These are phyloP conservation scores for Globisporangium heterothallicum DNA, from an alignment of 352 stramenopile species.

Conservation along the genomic window DNA sequence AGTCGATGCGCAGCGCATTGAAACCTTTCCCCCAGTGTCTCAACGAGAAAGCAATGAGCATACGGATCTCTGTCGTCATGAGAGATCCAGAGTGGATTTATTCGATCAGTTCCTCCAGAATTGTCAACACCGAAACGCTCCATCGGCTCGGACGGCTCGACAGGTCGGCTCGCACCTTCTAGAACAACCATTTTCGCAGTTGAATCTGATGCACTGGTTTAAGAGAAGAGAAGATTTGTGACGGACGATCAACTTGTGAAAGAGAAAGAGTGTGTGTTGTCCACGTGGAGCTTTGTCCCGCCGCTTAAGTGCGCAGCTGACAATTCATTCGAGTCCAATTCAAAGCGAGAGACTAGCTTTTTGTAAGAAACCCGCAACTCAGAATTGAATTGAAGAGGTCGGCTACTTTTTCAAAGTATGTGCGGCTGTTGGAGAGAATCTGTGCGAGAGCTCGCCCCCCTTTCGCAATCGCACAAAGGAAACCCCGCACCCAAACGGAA, in stretches of 20 bases:
- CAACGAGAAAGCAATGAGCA: too few species aligned
- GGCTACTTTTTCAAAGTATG: too few species aligned
- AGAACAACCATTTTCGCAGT: neutral
- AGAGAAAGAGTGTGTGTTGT: neutral
- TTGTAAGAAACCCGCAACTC: neutral
- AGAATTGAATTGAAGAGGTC: neutral
- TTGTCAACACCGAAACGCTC: neutral
- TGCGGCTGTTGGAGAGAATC: too few species aligned
- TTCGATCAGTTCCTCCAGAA: too few species aligned
- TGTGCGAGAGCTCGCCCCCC: neutral
- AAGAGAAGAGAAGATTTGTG: neutral
- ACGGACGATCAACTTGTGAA: too few species aligned
- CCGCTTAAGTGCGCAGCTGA: neutral
- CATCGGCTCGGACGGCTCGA: neutral
- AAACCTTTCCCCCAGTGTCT: too few species aligned
- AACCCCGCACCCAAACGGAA: slow-evolving; percentile 3
- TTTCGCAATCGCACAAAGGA: neutral
- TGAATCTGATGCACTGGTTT: neutral
- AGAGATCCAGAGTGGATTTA: too few species aligned
- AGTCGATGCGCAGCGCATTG: too few species aligned
- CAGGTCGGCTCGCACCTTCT: neutral
- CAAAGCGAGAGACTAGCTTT: neutral
- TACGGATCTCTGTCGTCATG: too few species aligned
- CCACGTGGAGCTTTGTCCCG: neutral
- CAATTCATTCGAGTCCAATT: neutral